phyloP scores from a whole-genome alignment of 345 rosid species.

The Leavenworthia alabamica region DNA sequence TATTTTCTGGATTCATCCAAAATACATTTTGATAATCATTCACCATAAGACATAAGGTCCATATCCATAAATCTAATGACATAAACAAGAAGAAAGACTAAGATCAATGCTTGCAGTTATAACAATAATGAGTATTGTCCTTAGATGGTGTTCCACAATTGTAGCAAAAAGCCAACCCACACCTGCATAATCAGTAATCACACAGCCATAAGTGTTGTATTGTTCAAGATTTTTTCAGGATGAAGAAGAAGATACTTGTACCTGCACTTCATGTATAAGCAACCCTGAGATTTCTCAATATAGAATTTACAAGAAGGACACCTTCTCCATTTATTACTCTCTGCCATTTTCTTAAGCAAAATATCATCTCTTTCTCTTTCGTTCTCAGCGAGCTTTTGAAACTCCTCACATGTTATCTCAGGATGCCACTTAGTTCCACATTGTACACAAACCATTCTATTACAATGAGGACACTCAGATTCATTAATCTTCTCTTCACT shows the following conservation, averaged over 20 bases:
- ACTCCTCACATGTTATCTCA: constrained; percentile 34
- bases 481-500: constrained; percentile 18
- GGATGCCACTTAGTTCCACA: constrained; percentile 55
- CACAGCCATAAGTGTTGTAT: not conserved
- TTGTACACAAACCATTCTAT: constrained; percentile 40
- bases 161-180: constrained; percentile 47
- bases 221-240: no score
- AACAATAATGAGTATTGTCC: constrained; percentile 2
- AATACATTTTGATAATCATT: not conserved
- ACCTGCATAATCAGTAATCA: constrained; percentile 21
- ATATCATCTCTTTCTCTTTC: constrained; percentile 43
- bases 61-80: no score
- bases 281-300: constrained; percentile 41
- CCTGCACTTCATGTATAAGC: constrained; percentile 49
- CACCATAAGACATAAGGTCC: not conserved
- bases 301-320: constrained; percentile 42
- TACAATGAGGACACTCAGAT: constrained; percentile 42
- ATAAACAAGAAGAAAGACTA: not conserved
- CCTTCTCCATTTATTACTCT: constrained; percentile 37
- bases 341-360: constrained; percentile 41
- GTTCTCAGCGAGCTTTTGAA: constrained; percentile 33
- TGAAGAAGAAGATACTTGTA: no score
- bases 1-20: not conserved
- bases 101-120: constrained; percentile 1
- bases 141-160: constrained; percentile 24